These are phyloP conservation scores for Diplodia corticola DNA, from an alignment of 2,329 filamentous ascomycete genomes.

Conservation along the genomic window DNA sequence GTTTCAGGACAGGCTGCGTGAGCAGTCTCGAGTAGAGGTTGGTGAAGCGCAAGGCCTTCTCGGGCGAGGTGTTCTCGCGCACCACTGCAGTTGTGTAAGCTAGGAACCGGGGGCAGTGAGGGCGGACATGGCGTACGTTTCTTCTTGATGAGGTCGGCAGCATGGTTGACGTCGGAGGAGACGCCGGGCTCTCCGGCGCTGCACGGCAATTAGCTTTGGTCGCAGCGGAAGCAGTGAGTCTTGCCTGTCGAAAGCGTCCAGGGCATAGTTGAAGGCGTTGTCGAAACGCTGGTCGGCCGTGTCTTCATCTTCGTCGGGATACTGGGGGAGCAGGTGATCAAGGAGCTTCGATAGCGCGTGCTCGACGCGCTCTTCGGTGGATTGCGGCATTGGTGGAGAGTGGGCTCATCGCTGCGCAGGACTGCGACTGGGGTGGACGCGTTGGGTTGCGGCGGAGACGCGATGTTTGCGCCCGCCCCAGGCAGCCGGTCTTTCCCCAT, in stretches of 20 bases:
- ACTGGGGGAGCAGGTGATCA: constrained; percentile 68
- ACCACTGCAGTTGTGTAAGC: constrained; percentile 55
- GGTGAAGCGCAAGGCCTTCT: constrained; percentile 78
- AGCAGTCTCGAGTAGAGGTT: constrained; percentile 88
- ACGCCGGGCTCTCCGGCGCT: constrained; percentile 53
- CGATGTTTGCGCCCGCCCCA: constrained; percentile 18
- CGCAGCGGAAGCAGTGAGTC: constrained; percentile 42
- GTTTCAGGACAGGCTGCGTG: constrained; percentile 85
- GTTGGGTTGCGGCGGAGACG: neutral
- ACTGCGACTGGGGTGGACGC: constrained; percentile 14
- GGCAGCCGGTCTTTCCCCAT: neutral
- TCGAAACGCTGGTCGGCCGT: constrained; percentile 68
- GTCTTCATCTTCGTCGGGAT: constrained; percentile 67
- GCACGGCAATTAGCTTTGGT: constrained; percentile 35
- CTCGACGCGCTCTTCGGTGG: constrained; percentile 63
- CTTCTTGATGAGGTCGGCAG: constrained; percentile 87
- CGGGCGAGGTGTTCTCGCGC: constrained; percentile 70
- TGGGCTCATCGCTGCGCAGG: constrained; percentile 16
- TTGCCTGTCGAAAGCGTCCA: constrained; percentile 46
- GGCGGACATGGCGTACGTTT: constrained; percentile 49
- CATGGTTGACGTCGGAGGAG: constrained; percentile 80
- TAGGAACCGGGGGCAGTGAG: neutral
- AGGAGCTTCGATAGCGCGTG: constrained; percentile 79
- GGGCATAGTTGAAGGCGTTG: constrained; percentile 56
- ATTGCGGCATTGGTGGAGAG: constrained; percentile 28